Conservation (phyloP, 805 yeast species). For the Ogataea philodendri region DNA sequence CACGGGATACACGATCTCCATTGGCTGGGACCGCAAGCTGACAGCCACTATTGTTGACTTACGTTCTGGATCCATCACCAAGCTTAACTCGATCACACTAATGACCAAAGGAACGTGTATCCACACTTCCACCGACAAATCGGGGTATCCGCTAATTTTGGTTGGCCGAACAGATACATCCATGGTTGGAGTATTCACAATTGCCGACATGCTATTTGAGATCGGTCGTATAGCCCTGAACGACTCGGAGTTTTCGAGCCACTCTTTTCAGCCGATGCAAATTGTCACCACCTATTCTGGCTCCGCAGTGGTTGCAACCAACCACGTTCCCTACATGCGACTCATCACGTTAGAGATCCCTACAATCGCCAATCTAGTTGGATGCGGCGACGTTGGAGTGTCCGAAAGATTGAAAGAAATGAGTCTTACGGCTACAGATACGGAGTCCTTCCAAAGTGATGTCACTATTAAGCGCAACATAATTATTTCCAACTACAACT, state of each 20-base stretch:
- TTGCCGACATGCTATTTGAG: constrained; percentile 33
- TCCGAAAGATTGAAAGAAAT: constrained; percentile 9
- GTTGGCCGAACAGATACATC: constrained; percentile 62
- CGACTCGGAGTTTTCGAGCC: constrained; percentile 68
- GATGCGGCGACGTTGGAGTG: constrained; percentile 1
- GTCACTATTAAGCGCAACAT: constrained; percentile 33
- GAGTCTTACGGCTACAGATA: constrained; percentile 7
- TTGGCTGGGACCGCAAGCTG: constrained; percentile 58
- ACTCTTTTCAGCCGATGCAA: constrained; percentile 59
- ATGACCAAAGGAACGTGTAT: constrained; percentile 54
- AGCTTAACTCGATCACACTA: constrained; percentile 36
- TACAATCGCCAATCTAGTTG: constrained; percentile 20
- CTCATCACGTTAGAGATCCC: constrained; percentile 54
- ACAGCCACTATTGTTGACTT: constrained; percentile 34
- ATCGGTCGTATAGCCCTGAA: constrained; percentile 55
- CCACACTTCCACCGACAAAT: constrained; percentile 29
- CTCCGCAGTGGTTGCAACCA: constrained; percentile 60
- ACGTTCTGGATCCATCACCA: constrained; percentile 12
- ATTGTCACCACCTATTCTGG: constrained; percentile 32
- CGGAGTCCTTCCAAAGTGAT: constrained; percentile 25
- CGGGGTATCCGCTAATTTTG: constrained; percentile 40
- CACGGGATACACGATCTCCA: constrained; percentile 43
- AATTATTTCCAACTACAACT: constrained; percentile 43
- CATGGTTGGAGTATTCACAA: constrained; percentile 44
- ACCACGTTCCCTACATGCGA: constrained; percentile 77